Evolutionary conservation across 129 eudicot species (phyloP).

Genomic region (Lactuca sativa): DNA sequence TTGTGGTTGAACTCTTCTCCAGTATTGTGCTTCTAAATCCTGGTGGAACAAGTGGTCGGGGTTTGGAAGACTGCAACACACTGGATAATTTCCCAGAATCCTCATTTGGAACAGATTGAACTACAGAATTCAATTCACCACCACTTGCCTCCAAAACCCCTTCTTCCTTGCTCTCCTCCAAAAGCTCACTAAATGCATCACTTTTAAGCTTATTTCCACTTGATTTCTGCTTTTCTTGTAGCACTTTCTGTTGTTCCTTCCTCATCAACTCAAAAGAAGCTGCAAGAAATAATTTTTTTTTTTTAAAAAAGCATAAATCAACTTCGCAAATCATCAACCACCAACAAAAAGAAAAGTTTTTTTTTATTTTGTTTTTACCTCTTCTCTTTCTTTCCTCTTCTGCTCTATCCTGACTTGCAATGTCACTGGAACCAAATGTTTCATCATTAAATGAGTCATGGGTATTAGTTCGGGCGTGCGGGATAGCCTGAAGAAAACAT

Average conservation of each 20-base stretch:
- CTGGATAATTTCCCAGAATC: conserved; percentile 53
- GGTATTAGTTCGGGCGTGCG: conserved; percentile 60
- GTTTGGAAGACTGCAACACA: conserved; percentile 51
- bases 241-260: conserved; percentile 87
- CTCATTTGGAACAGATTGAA: conserved; percentile 37
- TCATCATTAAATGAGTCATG: conserved; percentile 85
- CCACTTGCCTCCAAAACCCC: conserved; percentile 22
- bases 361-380: conserved; percentile 43
- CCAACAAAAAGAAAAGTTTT: conserved; percentile 12
- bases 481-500: conserved; percentile 61
- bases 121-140: conserved; percentile 39
- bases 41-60: conserved; percentile 92
- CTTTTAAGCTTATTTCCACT: conserved; percentile 47
- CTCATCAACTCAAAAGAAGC: conserved; percentile 94
- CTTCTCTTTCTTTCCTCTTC: conserved; percentile 93
- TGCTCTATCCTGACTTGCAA: conserved; percentile 80
- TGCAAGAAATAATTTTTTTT: conserved; percentile 21
- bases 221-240: conserved; percentile 82
- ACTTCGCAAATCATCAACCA: conserved; percentile 19
- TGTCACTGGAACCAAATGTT: conserved; percentile 87
- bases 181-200: conserved; percentile 41
- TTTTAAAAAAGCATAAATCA: neutral
- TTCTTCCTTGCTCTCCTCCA: conserved; percentile 62
- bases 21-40: conserved; percentile 64
- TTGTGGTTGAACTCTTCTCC: conserved; percentile 61